phyloP scores from a whole-genome alignment of 306 rosid species.

The Vigna hirtella region DNA sequence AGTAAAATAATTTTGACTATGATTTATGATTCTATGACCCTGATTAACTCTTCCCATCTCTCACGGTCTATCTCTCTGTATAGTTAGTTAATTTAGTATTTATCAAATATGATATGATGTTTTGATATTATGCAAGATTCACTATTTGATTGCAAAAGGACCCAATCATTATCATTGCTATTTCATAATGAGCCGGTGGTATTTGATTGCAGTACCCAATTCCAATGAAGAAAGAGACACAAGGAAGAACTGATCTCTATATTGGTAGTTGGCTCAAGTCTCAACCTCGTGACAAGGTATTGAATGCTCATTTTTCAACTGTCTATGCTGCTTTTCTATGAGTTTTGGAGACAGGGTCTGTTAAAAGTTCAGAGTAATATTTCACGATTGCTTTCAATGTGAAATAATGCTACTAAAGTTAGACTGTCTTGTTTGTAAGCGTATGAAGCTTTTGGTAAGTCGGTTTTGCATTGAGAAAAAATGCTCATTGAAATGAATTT shows the following conservation, averaged over 20 bases:
- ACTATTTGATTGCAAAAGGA: constrained; percentile 2
- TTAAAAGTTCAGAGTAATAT: neutral
- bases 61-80: neutral
- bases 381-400: constrained; percentile 11
- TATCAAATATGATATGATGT: constrained; percentile 25
- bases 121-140: constrained; percentile 17
- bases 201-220: constrained; percentile 73
- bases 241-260: constrained; percentile 82
- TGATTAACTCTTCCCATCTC: neutral
- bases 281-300: constrained; percentile 86
- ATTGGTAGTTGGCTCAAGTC: constrained; percentile 88
- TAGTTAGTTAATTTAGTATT: neutral
- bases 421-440: constrained; percentile 3
- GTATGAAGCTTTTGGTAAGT: constrained; percentile 16
- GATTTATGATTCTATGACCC: neutral
- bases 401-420: constrained; percentile 8
- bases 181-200: constrained; percentile 25
- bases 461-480: constrained; percentile 27
- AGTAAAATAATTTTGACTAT: neutral
- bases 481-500: neutral
- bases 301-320: constrained; percentile 25
- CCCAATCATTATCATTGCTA: neutral
- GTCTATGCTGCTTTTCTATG: constrained; percentile 19
- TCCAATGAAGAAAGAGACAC: constrained; percentile 87
- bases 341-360: neutral